phyloP scores from a whole-genome alignment of 441 rosid genomes.

The Eutrema salsugineum region DNA sequence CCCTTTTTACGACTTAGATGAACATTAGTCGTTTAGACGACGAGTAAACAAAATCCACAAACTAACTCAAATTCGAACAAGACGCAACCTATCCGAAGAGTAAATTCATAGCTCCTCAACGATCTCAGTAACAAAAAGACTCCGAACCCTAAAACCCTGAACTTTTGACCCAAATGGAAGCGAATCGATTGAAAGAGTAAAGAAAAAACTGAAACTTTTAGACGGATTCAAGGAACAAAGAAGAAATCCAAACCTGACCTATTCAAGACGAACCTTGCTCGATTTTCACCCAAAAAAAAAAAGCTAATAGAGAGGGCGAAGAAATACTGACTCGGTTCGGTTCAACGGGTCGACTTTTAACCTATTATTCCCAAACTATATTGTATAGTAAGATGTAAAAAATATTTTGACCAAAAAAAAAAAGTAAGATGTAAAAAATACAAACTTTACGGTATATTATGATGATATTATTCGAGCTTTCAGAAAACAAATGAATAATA shows the following conservation, averaged over 20 bases:
- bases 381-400: neutral
- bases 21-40: neutral
- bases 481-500: neutral
- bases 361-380: neutral
- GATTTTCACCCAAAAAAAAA: neutral
- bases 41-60: neutral
- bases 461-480: neutral
- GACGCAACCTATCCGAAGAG: neutral
- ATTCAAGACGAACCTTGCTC: neutral
- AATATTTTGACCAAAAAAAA: no score
- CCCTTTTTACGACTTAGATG: no score
- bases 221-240: neutral
- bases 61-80: neutral
- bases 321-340: neutral
- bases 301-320: neutral
- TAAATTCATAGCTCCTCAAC: neutral
- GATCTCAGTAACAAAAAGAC: neutral
- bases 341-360: neutral
- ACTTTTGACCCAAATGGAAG: neutral
- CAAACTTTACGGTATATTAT: neutral
- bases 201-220: neutral
- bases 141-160: conserved; percentile 7
- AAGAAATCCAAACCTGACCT: conserved; percentile 22
- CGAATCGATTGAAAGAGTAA: neutral
- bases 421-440: neutral